Conservation (phyloP, 192 early-diverging fungal genomes). For the Lobosporangium transversale region DNA sequence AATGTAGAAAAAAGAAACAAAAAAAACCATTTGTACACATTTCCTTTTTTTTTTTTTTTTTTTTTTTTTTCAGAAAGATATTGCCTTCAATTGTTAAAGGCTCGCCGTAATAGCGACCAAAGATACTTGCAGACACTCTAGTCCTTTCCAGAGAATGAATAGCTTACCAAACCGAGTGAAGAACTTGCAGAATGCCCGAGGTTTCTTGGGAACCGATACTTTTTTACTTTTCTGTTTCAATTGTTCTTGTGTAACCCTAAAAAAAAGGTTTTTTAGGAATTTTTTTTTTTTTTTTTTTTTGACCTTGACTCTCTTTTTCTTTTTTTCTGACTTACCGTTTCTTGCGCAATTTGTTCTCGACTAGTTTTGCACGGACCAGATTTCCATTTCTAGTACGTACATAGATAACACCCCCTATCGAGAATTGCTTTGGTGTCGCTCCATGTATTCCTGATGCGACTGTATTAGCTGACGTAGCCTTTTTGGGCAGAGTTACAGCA, state of each 20-base stretch:
- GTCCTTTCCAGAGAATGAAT: background rate
- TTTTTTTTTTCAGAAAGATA: no score
- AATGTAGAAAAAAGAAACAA: slow-evolving; percentile 5
- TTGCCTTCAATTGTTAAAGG: background rate
- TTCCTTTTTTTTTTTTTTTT: no score
- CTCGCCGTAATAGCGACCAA: background rate
- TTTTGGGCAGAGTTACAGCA: background rate
- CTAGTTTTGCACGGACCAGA: slow-evolving; percentile 46
- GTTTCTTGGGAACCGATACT: slow-evolving; percentile 13
- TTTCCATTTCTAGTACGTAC: slow-evolving; percentile 53
- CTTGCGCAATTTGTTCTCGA: slow-evolving; percentile 26
- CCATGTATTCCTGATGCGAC: background rate
- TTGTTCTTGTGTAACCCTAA: slow-evolving; percentile 24
- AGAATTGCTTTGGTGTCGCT: slow-evolving; percentile 46
- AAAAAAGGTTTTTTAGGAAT: no score
- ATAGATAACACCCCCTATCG: slow-evolving; percentile 44
- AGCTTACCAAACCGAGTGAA: slow-evolving; percentile 50
- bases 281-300: no score
- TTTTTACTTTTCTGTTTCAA: slow-evolving; percentile 12
- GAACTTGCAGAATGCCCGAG: slow-evolving; percentile 34
- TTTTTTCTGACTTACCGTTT: slow-evolving; percentile 26
- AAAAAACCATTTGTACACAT: slow-evolving; percentile 1
- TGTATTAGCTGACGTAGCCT: background rate
- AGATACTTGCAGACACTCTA: no score
- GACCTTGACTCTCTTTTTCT: no score